Percentiles rank a stretch among this genome's conserved stretches.
These are phyloP conservation scores for Prunus salicina DNA, from an alignment of 306 rosid genomes.

Conservation along the genomic window DNA sequence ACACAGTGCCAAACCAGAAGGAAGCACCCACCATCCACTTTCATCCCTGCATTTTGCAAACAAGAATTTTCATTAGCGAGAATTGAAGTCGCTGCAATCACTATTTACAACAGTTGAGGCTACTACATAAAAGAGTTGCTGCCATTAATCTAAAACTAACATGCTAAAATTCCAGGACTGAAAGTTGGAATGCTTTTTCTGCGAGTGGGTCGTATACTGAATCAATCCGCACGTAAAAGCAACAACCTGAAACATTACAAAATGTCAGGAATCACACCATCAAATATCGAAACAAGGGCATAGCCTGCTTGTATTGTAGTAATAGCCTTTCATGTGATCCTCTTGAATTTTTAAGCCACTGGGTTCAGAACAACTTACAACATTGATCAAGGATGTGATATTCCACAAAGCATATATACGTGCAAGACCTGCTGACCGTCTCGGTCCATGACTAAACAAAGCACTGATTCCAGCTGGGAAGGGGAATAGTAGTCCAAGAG, in stretches of 20 bases:
- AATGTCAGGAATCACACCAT: neutral
- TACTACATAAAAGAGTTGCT: neutral
- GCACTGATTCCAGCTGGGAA: conserved; percentile 97
- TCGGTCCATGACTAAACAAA: conserved; percentile 94
- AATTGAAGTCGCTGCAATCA: neutral
- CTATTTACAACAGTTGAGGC: neutral
- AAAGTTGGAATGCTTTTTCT: conserved; percentile 56
- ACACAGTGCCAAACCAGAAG: conserved; percentile 68
- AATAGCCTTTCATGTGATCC: neutral
- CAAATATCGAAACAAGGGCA: neutral
- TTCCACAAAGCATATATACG: conserved; percentile 95
- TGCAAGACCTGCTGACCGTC: conserved; percentile 81
- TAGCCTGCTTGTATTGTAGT: neutral
- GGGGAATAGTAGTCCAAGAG: conserved; percentile 76
- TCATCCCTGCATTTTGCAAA: conserved; percentile 70
- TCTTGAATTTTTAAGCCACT: neutral
- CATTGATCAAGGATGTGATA: conserved; percentile 86
- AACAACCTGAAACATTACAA: conserved; percentile 48
- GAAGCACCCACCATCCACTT: conserved; percentile 99
- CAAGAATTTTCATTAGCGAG: neutral
- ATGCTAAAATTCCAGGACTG: conserved; percentile 87
- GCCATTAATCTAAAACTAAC: conserved; percentile 42
- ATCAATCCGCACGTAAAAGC: conserved; percentile 84
- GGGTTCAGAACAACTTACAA: conserved; percentile 58
- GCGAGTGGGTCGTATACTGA: conserved; percentile 61